Evolutionary conservation across 2,329 filamentous ascomycete genomes (phyloP), one percentile per base, ranked within the genome.

Genomic region (Botrytis galanthina): DNA sequence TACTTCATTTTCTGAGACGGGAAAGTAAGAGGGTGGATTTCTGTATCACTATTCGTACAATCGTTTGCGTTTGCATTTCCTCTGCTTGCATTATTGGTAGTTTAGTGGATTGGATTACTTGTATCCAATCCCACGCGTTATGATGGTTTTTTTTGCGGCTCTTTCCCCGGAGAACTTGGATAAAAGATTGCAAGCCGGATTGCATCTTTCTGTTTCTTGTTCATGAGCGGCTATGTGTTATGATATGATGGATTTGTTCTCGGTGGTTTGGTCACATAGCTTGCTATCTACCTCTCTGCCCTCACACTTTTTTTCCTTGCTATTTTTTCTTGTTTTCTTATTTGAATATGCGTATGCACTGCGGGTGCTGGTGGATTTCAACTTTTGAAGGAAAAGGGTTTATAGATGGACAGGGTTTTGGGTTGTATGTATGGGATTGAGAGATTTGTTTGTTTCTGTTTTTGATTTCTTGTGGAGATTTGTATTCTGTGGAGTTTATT

Each of bases 71-170:
- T 48, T 39, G 60, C 35, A 39, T 63, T 67, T 51, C 35, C 10
- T 57, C 29, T n/a, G 22, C 6, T 48, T 57, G 57, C 71, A 72
- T 42, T 57, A 42, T 72, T 75, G 73, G 70, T 71, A 60, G 66
- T 73, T 35, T 42, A 44, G 39, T 57, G 51, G 35, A 32, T 42
- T 69, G 66, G 66, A 57, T 32, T 57, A 39, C 29, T 32, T 37
- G 37, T 44, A 57, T 69, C 48, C 66, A 69, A 69, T 69, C 48
- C n/a, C n/a, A 69, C 37, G 37, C 66, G 48, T 57, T 69, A 69
- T 42, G 66, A 69, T 57, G 48, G 48, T 42, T 32, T 42, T 42
- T 57, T 59, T 29, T 42, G n/a, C 7, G 22, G 1, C 37, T 57
- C 20, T 35, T 54, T 32, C 35, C 18, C 12, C 6, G 48, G n/a